Conservation (phyloP, 768 basidiomycete genomes). For the Auricularia heimuer region DNA sequence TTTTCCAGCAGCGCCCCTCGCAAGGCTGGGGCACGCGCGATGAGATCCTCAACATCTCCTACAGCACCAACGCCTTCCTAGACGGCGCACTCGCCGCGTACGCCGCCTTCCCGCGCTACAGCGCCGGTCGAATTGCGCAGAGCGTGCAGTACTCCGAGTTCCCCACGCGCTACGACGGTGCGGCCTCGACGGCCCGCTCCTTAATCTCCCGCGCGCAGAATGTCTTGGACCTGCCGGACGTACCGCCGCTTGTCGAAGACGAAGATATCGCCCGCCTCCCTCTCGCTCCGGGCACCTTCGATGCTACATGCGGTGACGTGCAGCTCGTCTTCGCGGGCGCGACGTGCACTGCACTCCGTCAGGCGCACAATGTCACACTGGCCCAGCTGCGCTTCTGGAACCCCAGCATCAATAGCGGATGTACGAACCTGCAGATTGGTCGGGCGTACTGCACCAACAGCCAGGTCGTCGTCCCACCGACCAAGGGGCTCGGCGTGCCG, state of each 20-base stretch:
- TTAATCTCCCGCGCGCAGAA: neutral
- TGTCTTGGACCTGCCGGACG: neutral
- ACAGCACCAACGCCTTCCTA: neutral
- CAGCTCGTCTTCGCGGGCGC: neutral
- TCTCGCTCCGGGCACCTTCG: neutral
- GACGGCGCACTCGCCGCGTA: neutral
- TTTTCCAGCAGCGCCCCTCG: neutral
- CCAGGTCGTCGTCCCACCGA: neutral
- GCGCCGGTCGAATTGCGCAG: neutral
- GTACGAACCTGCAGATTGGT: neutral
- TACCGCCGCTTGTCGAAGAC: neutral
- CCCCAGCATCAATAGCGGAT: neutral
- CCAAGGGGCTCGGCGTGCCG: neutral
- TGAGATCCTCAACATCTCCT: neutral
- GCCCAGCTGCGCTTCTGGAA: neutral
- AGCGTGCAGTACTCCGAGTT: neutral
- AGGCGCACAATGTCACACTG: neutral
- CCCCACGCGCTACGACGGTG: neutral
- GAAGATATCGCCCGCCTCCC: neutral
- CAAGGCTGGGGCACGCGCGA: neutral
- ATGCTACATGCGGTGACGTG: neutral
- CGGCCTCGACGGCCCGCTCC: neutral
- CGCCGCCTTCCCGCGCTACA: neutral
- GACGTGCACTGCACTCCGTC: neutral
- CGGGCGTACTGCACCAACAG: neutral